Percentiles rank a stretch among this genome's conserved stretches.
Evolutionary conservation across 2,329 filamentous ascomycete genomes (phyloP).

Genomic region (Trichoderma polysporum): DNA sequence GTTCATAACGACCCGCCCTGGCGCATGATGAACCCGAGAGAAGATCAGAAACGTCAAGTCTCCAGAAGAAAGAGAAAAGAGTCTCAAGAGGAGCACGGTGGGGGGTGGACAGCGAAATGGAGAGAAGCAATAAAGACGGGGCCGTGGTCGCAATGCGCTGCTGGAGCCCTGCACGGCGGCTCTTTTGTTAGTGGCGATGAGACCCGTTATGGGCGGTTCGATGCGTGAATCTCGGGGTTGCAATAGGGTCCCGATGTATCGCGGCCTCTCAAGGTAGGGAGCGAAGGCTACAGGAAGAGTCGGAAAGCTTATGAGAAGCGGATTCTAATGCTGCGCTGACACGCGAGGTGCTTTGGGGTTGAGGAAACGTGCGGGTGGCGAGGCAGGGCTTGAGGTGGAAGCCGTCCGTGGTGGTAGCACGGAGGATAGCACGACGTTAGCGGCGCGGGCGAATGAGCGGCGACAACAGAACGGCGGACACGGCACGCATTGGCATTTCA

Average conservation of each 20-base stretch:
- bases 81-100: slow-evolving; percentile 19
- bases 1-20: slow-evolving; percentile 40
- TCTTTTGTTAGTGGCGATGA: slow-evolving; percentile 30
- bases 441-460: slow-evolving; percentile 16
- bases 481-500: neutral
- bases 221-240: slow-evolving; percentile 13
- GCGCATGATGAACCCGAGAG: slow-evolving; percentile 32
- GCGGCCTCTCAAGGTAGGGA: slow-evolving; percentile 9
- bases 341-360: slow-evolving; percentile 16
- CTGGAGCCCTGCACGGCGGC: slow-evolving; percentile 24
- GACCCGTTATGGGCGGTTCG: slow-evolving; percentile 21
- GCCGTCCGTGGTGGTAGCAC: slow-evolving; percentile 5
- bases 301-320: slow-evolving; percentile 19
- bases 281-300: slow-evolving; percentile 16
- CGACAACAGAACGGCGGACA: slow-evolving; percentile 7
- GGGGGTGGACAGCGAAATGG: slow-evolving; percentile 15
- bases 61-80: slow-evolving; percentile 16
- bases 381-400: neutral
- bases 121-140: slow-evolving; percentile 21
- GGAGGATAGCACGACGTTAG: slow-evolving; percentile 8
- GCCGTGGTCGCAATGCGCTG: slow-evolving; percentile 24
- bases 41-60: slow-evolving; percentile 21
- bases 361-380: slow-evolving; percentile 21
- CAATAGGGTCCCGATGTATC: slow-evolving; percentile 2
- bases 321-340: slow-evolving; percentile 12